These are phyloP conservation scores for Geotrichum candidum DNA, from an alignment of 1,139 yeast species.

Conservation along the genomic window DNA sequence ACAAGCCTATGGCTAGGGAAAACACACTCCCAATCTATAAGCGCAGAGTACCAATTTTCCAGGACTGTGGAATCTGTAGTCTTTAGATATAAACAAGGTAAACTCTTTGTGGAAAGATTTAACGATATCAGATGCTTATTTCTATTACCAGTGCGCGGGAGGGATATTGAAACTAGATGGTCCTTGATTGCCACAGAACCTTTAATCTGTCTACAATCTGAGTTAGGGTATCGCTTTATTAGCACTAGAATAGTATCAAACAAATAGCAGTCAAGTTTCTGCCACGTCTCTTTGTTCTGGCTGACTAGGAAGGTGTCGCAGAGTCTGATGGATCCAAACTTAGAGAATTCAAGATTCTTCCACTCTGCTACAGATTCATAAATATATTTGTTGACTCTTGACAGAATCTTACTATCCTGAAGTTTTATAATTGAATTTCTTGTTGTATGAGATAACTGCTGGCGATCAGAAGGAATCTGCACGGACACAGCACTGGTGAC, in stretches of 20 bases:
- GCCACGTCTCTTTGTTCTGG: slow-evolving; percentile 22
- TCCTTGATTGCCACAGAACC: slow-evolving; percentile 21
- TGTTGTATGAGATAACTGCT: slow-evolving; percentile 15
- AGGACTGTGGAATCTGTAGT: slow-evolving; percentile 14
- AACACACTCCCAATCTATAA: slow-evolving; percentile 14
- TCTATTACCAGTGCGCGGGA: slow-evolving; percentile 16
- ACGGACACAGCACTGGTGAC: slow-evolving; percentile 16
- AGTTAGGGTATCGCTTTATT: slow-evolving; percentile 16
- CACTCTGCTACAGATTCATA: slow-evolving; percentile 19
- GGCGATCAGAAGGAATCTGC: slow-evolving; percentile 9
- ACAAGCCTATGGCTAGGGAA: slow-evolving; percentile 14
- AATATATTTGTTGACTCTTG: slow-evolving; percentile 10
- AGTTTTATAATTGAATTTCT: not conserved
- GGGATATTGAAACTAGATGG: slow-evolving; percentile 19
- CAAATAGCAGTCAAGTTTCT: slow-evolving; percentile 24
- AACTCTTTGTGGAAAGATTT: slow-evolving; percentile 10
- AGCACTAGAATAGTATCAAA: slow-evolving; percentile 23
- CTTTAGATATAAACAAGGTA: slow-evolving; percentile 19
- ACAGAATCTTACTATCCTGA: slow-evolving; percentile 9
- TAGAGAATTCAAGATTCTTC: slow-evolving; percentile 18
- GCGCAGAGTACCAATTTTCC: slow-evolving; percentile 18
- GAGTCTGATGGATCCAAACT: slow-evolving; percentile 23
- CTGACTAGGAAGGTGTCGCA: slow-evolving; percentile 23
- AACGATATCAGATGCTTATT: slow-evolving; percentile 15
- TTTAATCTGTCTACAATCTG: slow-evolving; percentile 15